Evolutionary conservation across 768 basidiomycete species (phyloP).

Genomic region (Rhodotorula kratochvilovae): DNA sequence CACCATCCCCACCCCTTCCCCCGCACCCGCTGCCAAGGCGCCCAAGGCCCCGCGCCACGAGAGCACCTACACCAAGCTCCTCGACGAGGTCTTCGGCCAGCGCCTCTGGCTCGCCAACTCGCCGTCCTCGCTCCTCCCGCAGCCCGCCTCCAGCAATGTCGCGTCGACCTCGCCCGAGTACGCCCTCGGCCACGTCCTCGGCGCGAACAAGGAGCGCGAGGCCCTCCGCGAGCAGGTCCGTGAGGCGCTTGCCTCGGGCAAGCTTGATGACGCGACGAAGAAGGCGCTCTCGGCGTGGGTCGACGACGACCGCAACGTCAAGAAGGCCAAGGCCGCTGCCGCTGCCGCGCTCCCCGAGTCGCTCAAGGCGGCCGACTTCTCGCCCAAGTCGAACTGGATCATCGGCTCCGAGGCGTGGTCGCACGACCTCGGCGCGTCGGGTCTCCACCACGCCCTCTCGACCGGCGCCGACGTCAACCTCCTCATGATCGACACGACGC

Average conservation of each 20-base stretch:
- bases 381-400: constrained; percentile 81
- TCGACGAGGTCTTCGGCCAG: constrained; percentile 70
- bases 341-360: constrained; percentile 52
- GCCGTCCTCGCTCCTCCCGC: constrained; percentile 61
- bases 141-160: constrained; percentile 25
- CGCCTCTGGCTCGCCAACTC: constrained; percentile 81
- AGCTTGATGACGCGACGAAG: constrained; percentile 45
- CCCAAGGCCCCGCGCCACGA: constrained; percentile 81
- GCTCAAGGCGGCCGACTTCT: constrained; percentile 59
- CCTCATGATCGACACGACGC: constrained; percentile 85
- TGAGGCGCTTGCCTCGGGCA: constrained; percentile 56
- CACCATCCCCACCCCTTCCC: constrained; percentile 56
- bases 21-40: constrained; percentile 42
- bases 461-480: constrained; percentile 90
- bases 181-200: constrained; percentile 84
- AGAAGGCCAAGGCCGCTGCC: constrained; percentile 28
- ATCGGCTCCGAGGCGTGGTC: constrained; percentile 98
- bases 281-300: constrained; percentile 68
- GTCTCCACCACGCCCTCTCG: constrained; percentile 87
- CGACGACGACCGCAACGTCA: constrained; percentile 51
- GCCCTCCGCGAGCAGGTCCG: constrained; percentile 64
- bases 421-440: constrained; percentile 90
- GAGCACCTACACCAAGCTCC: constrained; percentile 80
- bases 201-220: constrained; percentile 68
- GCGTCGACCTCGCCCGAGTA: constrained; percentile 85